Base-by-base conservation (phyloP, 2,329 filamentous ascomycete genomes). In the Aspergillus terreus region DNA sequence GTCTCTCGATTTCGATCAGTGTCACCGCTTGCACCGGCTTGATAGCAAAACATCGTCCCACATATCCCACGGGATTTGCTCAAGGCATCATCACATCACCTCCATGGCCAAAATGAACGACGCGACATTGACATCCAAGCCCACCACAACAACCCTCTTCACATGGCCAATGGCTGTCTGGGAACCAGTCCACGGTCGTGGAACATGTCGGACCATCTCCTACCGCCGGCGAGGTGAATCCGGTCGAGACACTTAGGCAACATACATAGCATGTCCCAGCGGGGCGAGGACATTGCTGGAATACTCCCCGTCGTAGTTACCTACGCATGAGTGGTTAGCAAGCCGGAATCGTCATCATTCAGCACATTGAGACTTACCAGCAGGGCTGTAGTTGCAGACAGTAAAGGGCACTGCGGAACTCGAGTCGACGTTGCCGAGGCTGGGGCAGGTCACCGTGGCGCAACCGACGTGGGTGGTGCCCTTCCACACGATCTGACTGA, bases 361-460 rank as follows among this genome's bases (percentile, higher is more conserved):
- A n/a, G 10, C 6, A 23, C 17, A 15, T 10, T 4, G 11, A 27
- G 21, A 71, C 83, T 71, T 83, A 88, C 89, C 90, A 57, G 83
- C 75, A 55, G 84, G 80, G 59, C 75, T 76, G 77, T 96, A 96
- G 81, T 96, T 92, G 85, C 90, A 96, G 64, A 95, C 90, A 27
- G 88, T 92, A 78, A 83, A 90, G 74, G 82, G 84, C n/a, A 84
- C 73, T 35, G 78, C 50, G 25, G 73, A 61, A 46, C 67, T 63
- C 51, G 64, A 63, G 47, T 71, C 73, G 44, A 71, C 69, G 56
- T 76, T 75, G 47, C 62, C 67, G 41, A 81, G 68, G 48, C 52
- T 62, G 27, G 58, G 21, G 78, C 76, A 83, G 70, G 58, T 55
- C 17, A 69, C 64, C 25, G 71, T 81, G 47, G 76, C 77, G 67